Base-by-base conservation (phyloP, 768 basidiomycete species). In the Mrakia blollopis region DNA sequence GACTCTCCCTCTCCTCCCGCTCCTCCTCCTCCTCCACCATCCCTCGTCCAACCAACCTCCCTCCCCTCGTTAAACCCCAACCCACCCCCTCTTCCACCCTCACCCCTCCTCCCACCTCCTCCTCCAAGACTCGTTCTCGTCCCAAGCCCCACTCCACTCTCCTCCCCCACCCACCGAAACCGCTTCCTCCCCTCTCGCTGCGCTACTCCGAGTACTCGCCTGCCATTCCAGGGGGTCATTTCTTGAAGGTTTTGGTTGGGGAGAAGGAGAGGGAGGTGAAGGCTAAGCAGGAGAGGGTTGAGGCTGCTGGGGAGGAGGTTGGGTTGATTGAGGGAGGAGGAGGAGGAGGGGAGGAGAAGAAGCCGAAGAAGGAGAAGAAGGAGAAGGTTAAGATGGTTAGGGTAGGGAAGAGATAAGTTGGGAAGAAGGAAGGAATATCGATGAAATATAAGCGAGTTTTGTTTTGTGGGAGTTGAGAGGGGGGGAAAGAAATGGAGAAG, bases 321-420 rank as follows among this genome's bases (percentile, higher is more conserved):
- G 72, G 47, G 32, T 39, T 70, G 52, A 50, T 44, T 32, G 61
- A 32, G 7, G 69, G 21, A 3, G 61, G 61, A 16, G 68, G 32
- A 21, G 47, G 60, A 25, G 47, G 70, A 32, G 62, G 44, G 75
- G 68, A n/a, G 75, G 68, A n/a, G 3, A 73, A 69, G 23, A 78
- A 74, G 50, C 35, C 35, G 16, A 77, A 73, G 76, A 72, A 77
- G 71, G 77, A 78, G 11, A 78, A 78, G 67, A 78, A 78, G 69
- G 62, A 63, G 14, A 78, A 78, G 69, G 62, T 73, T n/a, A 78
- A 78, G 73, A 78, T 78, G 73, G 54, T 78, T 35, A 37, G 77
- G 35, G 54, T 44, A 2, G 77, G 77, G n/a, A 78, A 75, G 67
- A 47, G 77, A 62, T 78, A 69, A 44, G 44, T 9, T 9, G 10